Base-by-base conservation (phyloP, 2,329 filamentous ascomycete species). In the Xylaria arbuscula region DNA sequence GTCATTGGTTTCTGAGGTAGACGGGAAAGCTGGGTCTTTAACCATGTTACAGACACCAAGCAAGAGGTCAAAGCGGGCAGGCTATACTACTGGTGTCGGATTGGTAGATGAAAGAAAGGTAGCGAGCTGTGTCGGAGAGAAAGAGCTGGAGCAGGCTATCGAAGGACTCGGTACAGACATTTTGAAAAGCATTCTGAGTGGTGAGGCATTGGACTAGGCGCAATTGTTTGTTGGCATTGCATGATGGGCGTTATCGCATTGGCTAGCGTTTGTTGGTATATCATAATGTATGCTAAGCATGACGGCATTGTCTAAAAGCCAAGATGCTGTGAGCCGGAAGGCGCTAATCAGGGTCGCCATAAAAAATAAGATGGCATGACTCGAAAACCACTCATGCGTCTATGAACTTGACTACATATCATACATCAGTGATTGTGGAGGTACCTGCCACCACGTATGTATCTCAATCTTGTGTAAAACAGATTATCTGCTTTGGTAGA, bases 81-180 rank as follows among this genome's bases (percentile, higher is more conserved):
- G 80, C n/a, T 86, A 87, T 62, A 70, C 70, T 13, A 77, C 77
- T 79, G 76, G 78, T 77, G 80, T 81, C 79, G 87, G 77, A 76
- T 84, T 80, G 70, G 83, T 80, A 1, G 93, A 97, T 72, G 94
- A 97, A 79, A 91, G 90, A 79, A 87, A 90, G 63, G 87, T 97
- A 56, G 90, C 91, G 2, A 94, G 93, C 80, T 92, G 89, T 76
- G 91, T 94, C 22, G 89, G 90, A n/a, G 90, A 93, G 76, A 91
- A 88, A 76, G 94, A 97, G 81, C 86, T 97, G 72, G 88, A 90
- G 72, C 86, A 86, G 64, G 90, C 92, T 62, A 87, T 93, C 48
- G 88, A 90, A 24, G 87, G 87, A 3, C 78, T 88, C 3, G 89
- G 88, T 0, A 84, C 84, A 5, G 87, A 87, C 48, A 91, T 91